Conservation (phyloP, 306 rosid species). For the Cyclanthera cordifolia region DNA sequence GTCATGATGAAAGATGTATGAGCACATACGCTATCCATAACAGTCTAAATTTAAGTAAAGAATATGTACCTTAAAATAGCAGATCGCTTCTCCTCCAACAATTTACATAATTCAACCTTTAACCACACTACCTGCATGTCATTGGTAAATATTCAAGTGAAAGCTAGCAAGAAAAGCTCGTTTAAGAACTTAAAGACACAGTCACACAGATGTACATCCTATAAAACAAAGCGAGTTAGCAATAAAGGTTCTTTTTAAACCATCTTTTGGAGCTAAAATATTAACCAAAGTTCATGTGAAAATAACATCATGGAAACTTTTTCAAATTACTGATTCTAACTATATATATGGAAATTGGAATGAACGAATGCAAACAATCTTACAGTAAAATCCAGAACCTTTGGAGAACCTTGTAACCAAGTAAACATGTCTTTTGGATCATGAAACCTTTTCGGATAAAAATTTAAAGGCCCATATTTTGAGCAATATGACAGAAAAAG, state of each 20-base stretch:
- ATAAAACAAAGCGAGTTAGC: too few relatives aligned
- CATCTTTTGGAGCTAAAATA: background rate
- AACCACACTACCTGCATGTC: constrained; percentile 68
- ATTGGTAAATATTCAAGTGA: background rate
- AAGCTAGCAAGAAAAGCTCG: constrained; percentile 1
- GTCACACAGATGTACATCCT: too few relatives aligned
- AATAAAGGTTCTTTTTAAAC: too few relatives aligned
- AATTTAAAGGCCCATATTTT: background rate
- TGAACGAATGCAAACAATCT: background rate
- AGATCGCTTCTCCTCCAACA: constrained; percentile 88
- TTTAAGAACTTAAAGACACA: background rate
- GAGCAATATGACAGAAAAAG: background rate
- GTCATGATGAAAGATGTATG: background rate
- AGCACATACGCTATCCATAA: background rate
- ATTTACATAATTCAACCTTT: constrained; percentile 75
- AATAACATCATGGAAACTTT: background rate
- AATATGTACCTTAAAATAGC: constrained; percentile 58
- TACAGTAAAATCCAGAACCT: constrained; percentile 4
- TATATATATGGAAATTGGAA: background rate
- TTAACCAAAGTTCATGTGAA: background rate
- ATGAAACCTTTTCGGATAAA: background rate
- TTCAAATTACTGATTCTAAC: background rate
- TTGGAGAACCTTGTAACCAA: background rate
- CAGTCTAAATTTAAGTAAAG: background rate
- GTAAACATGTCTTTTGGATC: background rate